These are phyloP conservation scores for Chytriomyces sp. DNA, from an alignment of 192 early-diverging fungal genomes.

Conservation along the genomic window DNA sequence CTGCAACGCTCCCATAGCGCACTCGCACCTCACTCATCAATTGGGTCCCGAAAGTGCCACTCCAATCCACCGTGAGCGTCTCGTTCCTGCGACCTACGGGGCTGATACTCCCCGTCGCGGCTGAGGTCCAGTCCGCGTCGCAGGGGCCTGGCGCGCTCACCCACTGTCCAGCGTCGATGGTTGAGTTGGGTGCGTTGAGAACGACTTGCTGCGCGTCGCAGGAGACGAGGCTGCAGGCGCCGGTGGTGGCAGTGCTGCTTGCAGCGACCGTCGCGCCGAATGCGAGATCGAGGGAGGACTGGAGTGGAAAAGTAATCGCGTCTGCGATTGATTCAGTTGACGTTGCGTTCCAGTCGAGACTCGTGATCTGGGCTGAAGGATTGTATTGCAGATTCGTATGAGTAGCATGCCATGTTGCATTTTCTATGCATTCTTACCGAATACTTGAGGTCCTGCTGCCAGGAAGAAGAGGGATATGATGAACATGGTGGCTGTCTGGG, in stretches of 20 bases:
- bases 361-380: too few species aligned
- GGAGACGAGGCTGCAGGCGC: background rate
- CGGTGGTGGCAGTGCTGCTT: background rate
- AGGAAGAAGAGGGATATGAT: too few species aligned
- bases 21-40: constrained; percentile 17
- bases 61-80: constrained; percentile 13
- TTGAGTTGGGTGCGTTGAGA: background rate
- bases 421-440: too few species aligned
- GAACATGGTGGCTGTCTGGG: too few species aligned
- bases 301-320: too few species aligned
- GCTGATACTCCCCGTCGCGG: background rate
- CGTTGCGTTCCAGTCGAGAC: too few species aligned
- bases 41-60: constrained; percentile 4
- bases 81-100: background rate
- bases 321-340: too few species aligned
- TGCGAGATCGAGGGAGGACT: constrained; percentile 3
- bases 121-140: constrained; percentile 2
- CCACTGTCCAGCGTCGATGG: background rate
- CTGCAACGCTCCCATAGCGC: constrained; percentile 13
- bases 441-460: too few species aligned
- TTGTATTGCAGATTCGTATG: too few species aligned
- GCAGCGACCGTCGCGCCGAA: background rate
- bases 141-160: background rate
- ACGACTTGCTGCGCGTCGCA: constrained; percentile 12
- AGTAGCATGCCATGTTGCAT: too few species aligned